Percentiles rank a stretch among this genome's conserved stretches.
Conservation (phyloP, 768 basidiomycete genomes). For the Boletellus sp. region DNA sequence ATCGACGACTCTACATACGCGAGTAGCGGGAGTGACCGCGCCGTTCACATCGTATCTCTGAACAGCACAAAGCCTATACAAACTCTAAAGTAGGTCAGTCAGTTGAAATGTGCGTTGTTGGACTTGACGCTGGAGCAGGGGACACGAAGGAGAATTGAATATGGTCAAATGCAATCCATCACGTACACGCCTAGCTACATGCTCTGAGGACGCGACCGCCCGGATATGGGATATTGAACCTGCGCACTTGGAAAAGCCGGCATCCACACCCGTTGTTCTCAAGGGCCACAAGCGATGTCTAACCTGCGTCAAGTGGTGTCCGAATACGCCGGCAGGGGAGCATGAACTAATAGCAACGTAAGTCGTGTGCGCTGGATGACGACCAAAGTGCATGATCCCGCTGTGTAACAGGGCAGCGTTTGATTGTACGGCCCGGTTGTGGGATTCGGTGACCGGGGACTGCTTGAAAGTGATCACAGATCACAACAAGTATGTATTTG, state of each 20-base stretch:
- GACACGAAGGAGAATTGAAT: slow-evolving; percentile 75
- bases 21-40: slow-evolving; percentile 67
- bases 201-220: slow-evolving; percentile 77
- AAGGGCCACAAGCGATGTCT: slow-evolving; percentile 66
- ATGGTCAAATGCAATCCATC: slow-evolving; percentile 67
- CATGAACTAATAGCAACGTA: slow-evolving; percentile 73
- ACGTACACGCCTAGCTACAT: slow-evolving; percentile 69
- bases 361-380: slow-evolving; percentile 23
- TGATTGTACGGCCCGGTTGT: slow-evolving; percentile 75
- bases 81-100: slow-evolving; percentile 52
- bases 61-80: slow-evolving; percentile 51
- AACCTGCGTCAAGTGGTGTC: slow-evolving; percentile 69
- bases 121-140: slow-evolving; percentile 38
- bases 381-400: background rate
- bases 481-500: slow-evolving; percentile 69
- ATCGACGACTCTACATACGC: slow-evolving; percentile 66
- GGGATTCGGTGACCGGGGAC: slow-evolving; percentile 76
- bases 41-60: slow-evolving; percentile 59
- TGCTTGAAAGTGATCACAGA: slow-evolving; percentile 71
- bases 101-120: background rate
- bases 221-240: slow-evolving; percentile 70
- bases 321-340: slow-evolving; percentile 41
- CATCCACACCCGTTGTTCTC: slow-evolving; percentile 36
- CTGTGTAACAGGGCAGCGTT: slow-evolving; percentile 60
- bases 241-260: slow-evolving; percentile 30